These are phyloP conservation scores for Acacia acuminata DNA, from an alignment of 306 rosid genomes.

Conservation along the genomic window DNA sequence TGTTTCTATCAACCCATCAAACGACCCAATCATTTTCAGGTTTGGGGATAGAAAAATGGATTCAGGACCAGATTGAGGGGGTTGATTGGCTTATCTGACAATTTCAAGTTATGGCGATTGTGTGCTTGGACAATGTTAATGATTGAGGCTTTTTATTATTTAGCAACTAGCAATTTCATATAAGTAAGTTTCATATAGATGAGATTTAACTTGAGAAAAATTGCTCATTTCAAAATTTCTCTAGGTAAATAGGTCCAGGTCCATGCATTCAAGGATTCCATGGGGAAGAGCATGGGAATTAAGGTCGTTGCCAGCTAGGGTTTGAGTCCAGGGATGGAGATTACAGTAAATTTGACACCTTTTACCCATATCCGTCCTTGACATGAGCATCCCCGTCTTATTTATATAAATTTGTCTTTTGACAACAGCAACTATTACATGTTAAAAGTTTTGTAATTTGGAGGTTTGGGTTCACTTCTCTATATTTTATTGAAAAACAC, in stretches of 20 bases:
- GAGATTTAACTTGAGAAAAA: not conserved
- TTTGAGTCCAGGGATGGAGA: not conserved
- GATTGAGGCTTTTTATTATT: not conserved
- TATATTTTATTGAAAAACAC: constrained; percentile 30
- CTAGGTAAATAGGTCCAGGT: not conserved
- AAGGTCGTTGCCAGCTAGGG: not conserved
- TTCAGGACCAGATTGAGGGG: not conserved
- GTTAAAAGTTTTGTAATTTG: not conserved
- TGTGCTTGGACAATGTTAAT: not conserved
- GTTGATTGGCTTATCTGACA: not conserved
- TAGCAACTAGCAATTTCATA: not conserved
- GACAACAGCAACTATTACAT: not conserved
- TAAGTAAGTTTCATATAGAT: not conserved
- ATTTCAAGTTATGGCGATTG: not conserved
- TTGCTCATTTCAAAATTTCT: not conserved
- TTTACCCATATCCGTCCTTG: not conserved
- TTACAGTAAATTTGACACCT: not conserved
- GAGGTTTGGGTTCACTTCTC: constrained; percentile 15
- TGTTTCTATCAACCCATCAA: not conserved
- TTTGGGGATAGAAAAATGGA: not conserved
- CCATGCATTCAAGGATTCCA: not conserved
- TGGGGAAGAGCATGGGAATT: not conserved
- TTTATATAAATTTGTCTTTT: constrained; percentile 9
- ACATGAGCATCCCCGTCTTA: not conserved
- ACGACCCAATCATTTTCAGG: not conserved